phyloP scores from a whole-genome alignment of 2,329 filamentous ascomycete species.

The Fusarium lateritium region DNA sequence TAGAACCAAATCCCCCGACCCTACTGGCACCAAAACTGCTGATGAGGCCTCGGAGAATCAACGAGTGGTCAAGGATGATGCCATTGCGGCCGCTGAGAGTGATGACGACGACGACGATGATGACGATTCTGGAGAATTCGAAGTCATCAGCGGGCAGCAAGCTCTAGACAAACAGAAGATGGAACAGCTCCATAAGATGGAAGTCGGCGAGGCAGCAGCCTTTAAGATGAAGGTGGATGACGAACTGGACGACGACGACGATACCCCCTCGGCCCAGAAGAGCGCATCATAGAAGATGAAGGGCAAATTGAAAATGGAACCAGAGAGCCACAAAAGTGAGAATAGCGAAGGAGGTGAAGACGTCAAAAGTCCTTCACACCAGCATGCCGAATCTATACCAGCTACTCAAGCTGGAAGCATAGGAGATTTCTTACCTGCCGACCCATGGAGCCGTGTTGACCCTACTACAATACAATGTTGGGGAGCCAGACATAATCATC shows the following conservation, averaged over 20 bases:
- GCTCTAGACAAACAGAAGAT: slow-evolving; percentile 62
- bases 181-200: slow-evolving; percentile 71
- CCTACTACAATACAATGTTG: not conserved
- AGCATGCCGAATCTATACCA: not conserved
- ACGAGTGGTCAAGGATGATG: slow-evolving; percentile 45
- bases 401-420: not conserved
- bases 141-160: slow-evolving; percentile 61
- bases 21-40: slow-evolving; percentile 23
- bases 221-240: slow-evolving; percentile 59
- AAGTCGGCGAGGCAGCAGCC: slow-evolving; percentile 70
- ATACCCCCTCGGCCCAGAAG: slow-evolving; percentile 47
- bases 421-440: not conserved
- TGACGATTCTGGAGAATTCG: slow-evolving; percentile 61
- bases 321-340: not conserved
- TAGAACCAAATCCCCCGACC: slow-evolving; percentile 31
- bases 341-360: not conserved
- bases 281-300: slow-evolving; percentile 53
- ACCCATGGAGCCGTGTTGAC: not conserved
- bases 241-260: slow-evolving; percentile 58
- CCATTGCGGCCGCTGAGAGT: slow-evolving; percentile 54
- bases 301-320: slow-evolving; percentile 12
- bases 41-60: slow-evolving; percentile 41
- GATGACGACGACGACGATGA: slow-evolving; percentile 57
- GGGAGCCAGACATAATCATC: too few relatives aligned
- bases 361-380: not conserved